Evolutionary conservation across 1,139 yeast genomes (phyloP).

Genomic region (Diutina catenulata): DNA sequence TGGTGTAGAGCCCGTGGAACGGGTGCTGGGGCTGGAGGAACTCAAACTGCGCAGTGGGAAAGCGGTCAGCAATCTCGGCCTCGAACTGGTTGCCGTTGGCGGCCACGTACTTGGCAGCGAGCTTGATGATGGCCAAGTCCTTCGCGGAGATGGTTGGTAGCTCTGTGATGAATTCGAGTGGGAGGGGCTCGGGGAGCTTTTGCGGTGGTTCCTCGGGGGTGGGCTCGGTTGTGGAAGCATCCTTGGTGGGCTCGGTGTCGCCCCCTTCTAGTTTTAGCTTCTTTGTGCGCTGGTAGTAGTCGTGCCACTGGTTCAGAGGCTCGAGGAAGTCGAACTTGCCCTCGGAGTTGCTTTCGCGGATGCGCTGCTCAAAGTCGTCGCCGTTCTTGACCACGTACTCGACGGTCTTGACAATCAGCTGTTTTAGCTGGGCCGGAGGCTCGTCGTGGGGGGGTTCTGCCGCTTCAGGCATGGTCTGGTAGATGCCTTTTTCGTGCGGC

Average conservation of each 20-base stretch:
- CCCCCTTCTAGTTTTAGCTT: not conserved
- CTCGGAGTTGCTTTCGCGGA: constrained; percentile 28
- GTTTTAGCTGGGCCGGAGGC: constrained; percentile 44
- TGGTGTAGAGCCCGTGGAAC: constrained; percentile 38
- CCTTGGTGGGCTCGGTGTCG: not conserved
- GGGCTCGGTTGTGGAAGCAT: not conserved
- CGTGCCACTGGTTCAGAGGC: constrained; percentile 41
- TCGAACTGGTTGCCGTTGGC: constrained; percentile 39
- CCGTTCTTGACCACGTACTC: constrained; percentile 66
- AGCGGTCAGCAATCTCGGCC: constrained; percentile 21
- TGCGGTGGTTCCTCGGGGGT: not conserved
- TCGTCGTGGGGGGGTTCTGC: no score
- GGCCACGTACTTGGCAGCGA: constrained; percentile 62
- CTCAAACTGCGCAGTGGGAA: constrained; percentile 39
- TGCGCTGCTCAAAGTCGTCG: constrained; percentile 45
- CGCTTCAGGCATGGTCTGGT: no score
- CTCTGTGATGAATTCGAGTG: constrained; percentile 34
- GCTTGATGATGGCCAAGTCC: constrained; percentile 60
- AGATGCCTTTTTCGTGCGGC: no score
- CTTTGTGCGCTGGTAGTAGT: constrained; percentile 29
- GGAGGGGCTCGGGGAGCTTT: constrained; percentile 20
- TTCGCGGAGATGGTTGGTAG: constrained; percentile 46
- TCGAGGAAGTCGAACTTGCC: constrained; percentile 52
- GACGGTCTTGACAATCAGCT: constrained; percentile 61
- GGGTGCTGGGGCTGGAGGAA: constrained; percentile 57